Evolutionary conservation across 1,139 yeast genomes (phyloP).

Genomic region (Entelexis sorbosivorans): DNA sequence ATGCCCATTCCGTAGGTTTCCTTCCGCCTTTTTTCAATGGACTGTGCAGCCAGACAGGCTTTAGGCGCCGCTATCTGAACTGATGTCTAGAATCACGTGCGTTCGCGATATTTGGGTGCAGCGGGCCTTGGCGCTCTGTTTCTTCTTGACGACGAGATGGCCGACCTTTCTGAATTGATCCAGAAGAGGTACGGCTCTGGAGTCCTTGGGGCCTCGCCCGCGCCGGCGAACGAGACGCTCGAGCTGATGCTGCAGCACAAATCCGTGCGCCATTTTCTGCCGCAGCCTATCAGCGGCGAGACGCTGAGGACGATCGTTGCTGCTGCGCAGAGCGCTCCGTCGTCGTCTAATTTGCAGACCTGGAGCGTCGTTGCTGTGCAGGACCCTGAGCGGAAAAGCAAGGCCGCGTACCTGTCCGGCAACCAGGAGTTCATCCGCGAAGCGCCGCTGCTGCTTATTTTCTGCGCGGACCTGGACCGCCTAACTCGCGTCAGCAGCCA

Average conservation of each 20-base stretch:
- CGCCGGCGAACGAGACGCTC: not conserved
- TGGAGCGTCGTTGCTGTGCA: not conserved
- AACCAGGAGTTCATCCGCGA: constrained; percentile 1
- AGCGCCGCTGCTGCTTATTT: not conserved
- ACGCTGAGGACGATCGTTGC: not conserved
- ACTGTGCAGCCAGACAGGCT: too few relatives aligned
- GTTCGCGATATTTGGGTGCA: too few relatives aligned
- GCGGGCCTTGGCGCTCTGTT: too few relatives aligned
- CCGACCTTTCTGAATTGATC: not conserved
- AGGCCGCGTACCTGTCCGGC: not conserved
- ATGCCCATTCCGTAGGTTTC: too few relatives aligned
- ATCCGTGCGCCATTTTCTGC: not conserved
- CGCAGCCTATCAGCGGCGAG: not conserved
- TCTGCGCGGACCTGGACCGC: not conserved
- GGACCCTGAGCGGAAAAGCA: not conserved
- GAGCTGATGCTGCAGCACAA: not conserved
- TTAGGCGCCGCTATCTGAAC: too few relatives aligned
- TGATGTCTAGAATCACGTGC: too few relatives aligned
- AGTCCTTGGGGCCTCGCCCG: not conserved
- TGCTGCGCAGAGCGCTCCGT: not conserved
- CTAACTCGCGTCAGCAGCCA: not conserved
- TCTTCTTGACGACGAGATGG: not conserved
- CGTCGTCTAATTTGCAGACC: not conserved
- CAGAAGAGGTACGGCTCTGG: not conserved
- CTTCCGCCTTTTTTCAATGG: too few relatives aligned